Conservation (phyloP, 192 early-diverging fungal genomes). For the Coemansia sp. region DNA sequence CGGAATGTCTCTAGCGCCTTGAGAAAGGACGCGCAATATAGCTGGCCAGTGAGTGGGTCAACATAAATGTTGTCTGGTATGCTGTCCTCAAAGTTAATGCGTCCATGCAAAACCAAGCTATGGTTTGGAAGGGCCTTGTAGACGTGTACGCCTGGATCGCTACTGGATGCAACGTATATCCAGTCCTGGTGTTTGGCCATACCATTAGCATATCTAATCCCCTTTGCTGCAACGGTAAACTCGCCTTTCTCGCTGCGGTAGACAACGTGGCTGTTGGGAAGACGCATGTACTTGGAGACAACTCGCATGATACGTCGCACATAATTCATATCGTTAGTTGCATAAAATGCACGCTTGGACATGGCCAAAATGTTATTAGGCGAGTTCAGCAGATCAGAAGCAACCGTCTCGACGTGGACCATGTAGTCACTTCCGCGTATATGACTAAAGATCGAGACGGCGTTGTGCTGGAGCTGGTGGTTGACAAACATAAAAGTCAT, state of each 20-base stretch:
- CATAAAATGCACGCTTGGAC: slow-evolving; percentile 60
- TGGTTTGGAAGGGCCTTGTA: slow-evolving; percentile 12
- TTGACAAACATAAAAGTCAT: slow-evolving; percentile 61
- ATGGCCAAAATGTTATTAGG: slow-evolving; percentile 60
- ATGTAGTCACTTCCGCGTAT: slow-evolving; percentile 40
- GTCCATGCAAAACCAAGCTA: slow-evolving; percentile 17
- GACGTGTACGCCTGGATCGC: slow-evolving; percentile 37
- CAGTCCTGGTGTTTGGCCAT: slow-evolving; percentile 34
- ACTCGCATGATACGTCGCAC: slow-evolving; percentile 19
- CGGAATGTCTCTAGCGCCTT: slow-evolving; percentile 28
- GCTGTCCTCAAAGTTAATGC: slow-evolving; percentile 22
- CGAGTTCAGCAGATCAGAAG: slow-evolving; percentile 53
- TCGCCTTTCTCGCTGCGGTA: slow-evolving; percentile 29
- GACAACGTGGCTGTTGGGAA: slow-evolving; percentile 33
- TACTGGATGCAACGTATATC: slow-evolving; percentile 46
- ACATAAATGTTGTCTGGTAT: slow-evolving; percentile 42
- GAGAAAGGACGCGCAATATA: slow-evolving; percentile 39
- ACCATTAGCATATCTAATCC: slow-evolving; percentile 44
- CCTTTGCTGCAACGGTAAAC: slow-evolving; percentile 27
- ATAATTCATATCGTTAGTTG: slow-evolving; percentile 59
- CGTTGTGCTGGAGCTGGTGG: slow-evolving; percentile 53
- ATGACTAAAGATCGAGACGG: slow-evolving; percentile 53
- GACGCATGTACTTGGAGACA: slow-evolving; percentile 17
- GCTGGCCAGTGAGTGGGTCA: slow-evolving; percentile 38
- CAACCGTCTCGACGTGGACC: slow-evolving; percentile 56